A percentile compares a stretch with the other conserved stretches of the same genome.
Conservation (phyloP, 2,329 filamentous ascomycete genomes). For the Beauveria australis region DNA sequence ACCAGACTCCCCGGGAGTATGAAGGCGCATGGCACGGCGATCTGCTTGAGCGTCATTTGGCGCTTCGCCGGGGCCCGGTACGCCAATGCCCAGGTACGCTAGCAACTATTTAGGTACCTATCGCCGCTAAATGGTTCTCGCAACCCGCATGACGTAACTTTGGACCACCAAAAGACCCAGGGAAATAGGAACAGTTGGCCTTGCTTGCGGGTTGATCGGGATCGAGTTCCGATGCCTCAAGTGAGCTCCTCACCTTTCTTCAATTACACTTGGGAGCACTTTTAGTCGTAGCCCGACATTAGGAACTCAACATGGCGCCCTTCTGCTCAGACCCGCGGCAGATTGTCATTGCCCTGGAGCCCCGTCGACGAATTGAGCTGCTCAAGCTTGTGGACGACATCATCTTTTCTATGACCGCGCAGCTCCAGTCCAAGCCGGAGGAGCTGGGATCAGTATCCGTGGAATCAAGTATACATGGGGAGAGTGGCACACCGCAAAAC, state of each 20-base stretch:
- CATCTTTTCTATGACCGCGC: slow-evolving; percentile 44
- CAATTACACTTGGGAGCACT: background rate
- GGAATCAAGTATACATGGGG: slow-evolving; percentile 6
- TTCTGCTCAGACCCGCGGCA: slow-evolving; percentile 46
- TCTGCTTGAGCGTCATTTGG: background rate
- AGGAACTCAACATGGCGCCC: slow-evolving; percentile 38
- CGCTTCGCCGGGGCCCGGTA: background rate
- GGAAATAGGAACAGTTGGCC: background rate
- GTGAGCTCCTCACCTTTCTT: background rate
- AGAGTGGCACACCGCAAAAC: background rate
- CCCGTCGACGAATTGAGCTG: slow-evolving; percentile 41
- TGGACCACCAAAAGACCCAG: background rate
- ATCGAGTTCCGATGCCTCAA: background rate
- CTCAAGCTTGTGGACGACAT: slow-evolving; percentile 44
- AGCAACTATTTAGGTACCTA: too few relatives aligned
- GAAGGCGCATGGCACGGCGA: background rate
- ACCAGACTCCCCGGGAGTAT: background rate
- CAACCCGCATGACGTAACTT: background rate
- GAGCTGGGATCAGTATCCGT: slow-evolving; percentile 22
- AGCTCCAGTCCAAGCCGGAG: slow-evolving; percentile 34
- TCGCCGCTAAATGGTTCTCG: background rate
- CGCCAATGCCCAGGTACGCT: too few relatives aligned
- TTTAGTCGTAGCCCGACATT: background rate
- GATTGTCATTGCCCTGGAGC: slow-evolving; percentile 46
- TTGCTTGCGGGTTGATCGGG: background rate